Evolutionary conservation across 495 filamentous ascomycete genomes (phyloP), one percentile per base, ranked within the genome.

Genomic region (Aspergillus nidulans): DNA sequence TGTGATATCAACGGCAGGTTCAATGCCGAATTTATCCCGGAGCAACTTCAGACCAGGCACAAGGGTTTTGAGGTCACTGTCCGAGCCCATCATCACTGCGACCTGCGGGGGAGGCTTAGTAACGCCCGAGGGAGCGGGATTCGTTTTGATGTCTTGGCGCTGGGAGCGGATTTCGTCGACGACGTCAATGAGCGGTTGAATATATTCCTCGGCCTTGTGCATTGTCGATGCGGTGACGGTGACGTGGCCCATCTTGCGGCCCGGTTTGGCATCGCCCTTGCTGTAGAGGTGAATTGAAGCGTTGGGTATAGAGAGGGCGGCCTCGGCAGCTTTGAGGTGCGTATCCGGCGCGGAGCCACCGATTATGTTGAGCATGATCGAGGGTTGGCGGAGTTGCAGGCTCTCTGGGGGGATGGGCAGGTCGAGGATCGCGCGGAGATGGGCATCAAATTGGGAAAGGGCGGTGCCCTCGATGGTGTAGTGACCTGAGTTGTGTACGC

Each of bases 301-400:
- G 64, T 75, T 82, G 52, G 76, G 76, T 56, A 77, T 81, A 50
- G 73, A 73, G n/a, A 85, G 73, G 8, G 92, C 88, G 24, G 77
- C 74, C 46, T 80, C 70, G 13, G 85, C 84, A 41, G 95, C 75
- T 39, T 75, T 63, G 24, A 86, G 71, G 69, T 96, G 92, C 15
- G 89, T 88, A 54, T 85, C 71, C 4, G 81, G 70, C 1, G 77
- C 71, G 23, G 82, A 74, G 48, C 92, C 91, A 38, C 94, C 94
- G 38, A 98, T 84, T 55, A 98, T 90, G 73, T 98, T 98, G 47
- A 97, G 84, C 94, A 98, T 98, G 63, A 98, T 89, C 18, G 92
- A 83, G 42, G 81, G 78, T 21, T 84, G 81, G 12, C 77, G 74
- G 48, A 92, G 74, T 24, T 79, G 69, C 15, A 85, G 74, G 52